Evolutionary conservation across 352 stramenopile species (phyloP), one percentile per base, ranked within the genome.

Genomic region (Aphanomyces euteiches): DNA sequence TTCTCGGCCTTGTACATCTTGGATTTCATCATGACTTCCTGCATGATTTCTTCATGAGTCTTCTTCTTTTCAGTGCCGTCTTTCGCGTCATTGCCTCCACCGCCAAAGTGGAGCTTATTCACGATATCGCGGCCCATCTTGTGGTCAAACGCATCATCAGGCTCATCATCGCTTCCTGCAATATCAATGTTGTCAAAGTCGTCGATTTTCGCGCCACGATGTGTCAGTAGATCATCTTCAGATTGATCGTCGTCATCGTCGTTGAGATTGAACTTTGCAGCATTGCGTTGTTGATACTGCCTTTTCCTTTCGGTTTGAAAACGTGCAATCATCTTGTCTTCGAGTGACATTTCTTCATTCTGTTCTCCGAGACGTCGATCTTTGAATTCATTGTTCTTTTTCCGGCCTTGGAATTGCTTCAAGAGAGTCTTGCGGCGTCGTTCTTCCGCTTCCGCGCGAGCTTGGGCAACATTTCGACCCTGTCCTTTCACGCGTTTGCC

Each of bases 311-410:
- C 89, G 17, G 79, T 90, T 76, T 96, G 89, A 77, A 97, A 96
- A 54, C 90, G 87, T 34, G 85, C 79, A 74, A 97, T 93, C 88
- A 97, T 96, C 74, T 96, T 96, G 78, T 97, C 90, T 67, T 97
- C 90, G n/a, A 96, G 76, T 65, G 90, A 95, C 75, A 97, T 80
- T 10, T 75, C 83, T 21, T 86, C 75, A 68, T 93, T 85, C 69
- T 94, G 83, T 59, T 95, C 90, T 37, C 90, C 90, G 13, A 97
- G 75, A 4, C 90, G 89, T 21, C 82, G 80, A 74, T 97, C 91
- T 41, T 86, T 78, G 74, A 97, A 96, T 66, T 84, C 79, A 73
- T 97, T 97, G 41, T 85, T 91, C 74, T 95, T 95, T 76, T 96
- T 88, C 47, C 84, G 90, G 28, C 74, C 61, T 36, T 87, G 74